Conservation (phyloP, 75 land plant species). For the Pinus albicaulis region DNA sequence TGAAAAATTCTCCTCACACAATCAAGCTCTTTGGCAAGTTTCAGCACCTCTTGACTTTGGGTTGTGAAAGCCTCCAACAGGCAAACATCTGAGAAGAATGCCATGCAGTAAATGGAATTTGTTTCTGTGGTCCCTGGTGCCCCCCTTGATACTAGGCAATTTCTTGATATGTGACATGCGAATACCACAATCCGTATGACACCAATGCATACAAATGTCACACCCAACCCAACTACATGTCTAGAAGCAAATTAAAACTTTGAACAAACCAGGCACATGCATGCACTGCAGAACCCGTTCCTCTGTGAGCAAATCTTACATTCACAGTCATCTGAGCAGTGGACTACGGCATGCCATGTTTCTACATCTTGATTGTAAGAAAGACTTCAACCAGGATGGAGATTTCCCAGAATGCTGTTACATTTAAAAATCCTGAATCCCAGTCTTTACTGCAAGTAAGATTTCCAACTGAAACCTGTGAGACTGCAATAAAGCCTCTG, state of each 20-base stretch:
- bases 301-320: conserved; percentile 81
- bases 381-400: conserved; percentile 64
- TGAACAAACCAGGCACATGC: conserved; percentile 91
- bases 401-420: conserved; percentile 16
- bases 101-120: conserved; percentile 72
- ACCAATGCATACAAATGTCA: conserved; percentile 86
- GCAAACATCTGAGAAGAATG: conserved; percentile 89
- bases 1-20: conserved; percentile 69
- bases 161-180: conserved; percentile 48
- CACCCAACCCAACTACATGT: conserved; percentile 95
- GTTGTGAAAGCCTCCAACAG: conserved; percentile 75
- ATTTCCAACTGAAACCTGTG: conserved; percentile 73
- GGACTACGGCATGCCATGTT: conserved; percentile 49
- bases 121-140: conserved; percentile 46
- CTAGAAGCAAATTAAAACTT: conserved; percentile 74
- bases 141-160: conserved; percentile 25
- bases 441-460: conserved; percentile 84
- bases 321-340: conserved; percentile 87
- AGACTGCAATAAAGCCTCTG: conserved; percentile 44
- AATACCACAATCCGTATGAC: conserved; percentile 80
- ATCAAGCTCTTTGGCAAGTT: conserved; percentile 54
- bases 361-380: conserved; percentile 57
- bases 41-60: conserved; percentile 65
- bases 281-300: conserved; percentile 87
- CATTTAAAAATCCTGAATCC: conserved; percentile 56